Conservation (phyloP, 2,329 filamentous ascomycete genomes). For the Harringtonia aguacate region DNA sequence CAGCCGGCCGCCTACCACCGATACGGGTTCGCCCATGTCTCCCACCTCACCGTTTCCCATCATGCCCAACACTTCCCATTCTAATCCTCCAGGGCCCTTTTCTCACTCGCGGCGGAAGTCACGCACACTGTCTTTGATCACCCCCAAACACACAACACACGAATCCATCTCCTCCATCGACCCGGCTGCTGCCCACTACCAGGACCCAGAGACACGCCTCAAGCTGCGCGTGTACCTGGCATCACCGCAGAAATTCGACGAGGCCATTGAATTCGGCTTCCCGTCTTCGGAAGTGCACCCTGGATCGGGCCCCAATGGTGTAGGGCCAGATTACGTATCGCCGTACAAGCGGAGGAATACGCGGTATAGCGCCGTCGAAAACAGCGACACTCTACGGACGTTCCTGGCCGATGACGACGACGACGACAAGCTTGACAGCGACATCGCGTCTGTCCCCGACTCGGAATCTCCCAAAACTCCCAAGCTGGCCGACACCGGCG, state of each 20-base stretch:
- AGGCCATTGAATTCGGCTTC: conserved; percentile 89
- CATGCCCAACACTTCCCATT: conserved; percentile 15
- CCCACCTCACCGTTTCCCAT: conserved; percentile 8
- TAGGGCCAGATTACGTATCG: not conserved
- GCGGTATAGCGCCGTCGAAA: conserved; percentile 27
- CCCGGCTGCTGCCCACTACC: conserved; percentile 69
- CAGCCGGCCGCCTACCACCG: conserved; percentile 35
- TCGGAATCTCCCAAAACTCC: conserved; percentile 51
- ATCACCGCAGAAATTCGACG: conserved; percentile 90
- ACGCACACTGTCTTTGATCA: conserved; percentile 43
- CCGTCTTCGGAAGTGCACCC: conserved; percentile 46
- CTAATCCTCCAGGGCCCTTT: conserved; percentile 5
- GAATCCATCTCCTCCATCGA: conserved; percentile 49
- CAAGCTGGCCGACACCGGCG: conserved; percentile 29
- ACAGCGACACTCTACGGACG: conserved; percentile 39
- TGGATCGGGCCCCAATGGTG: conserved; percentile 15
- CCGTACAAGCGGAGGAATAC: conserved; percentile 17
- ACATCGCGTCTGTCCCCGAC: conserved; percentile 43
- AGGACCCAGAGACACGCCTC: conserved; percentile 76
- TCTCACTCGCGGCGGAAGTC: conserved; percentile 38
- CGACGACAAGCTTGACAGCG: conserved; percentile 44
- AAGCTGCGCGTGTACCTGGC: conserved; percentile 80
- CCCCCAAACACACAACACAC: conserved; percentile 32
- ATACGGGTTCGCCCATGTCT: conserved; percentile 16
- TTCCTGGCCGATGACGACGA: conserved; percentile 37